Base-by-base conservation (phyloP, 176 grass and related monocot genomes). In the Oryza glaberrima region DNA sequence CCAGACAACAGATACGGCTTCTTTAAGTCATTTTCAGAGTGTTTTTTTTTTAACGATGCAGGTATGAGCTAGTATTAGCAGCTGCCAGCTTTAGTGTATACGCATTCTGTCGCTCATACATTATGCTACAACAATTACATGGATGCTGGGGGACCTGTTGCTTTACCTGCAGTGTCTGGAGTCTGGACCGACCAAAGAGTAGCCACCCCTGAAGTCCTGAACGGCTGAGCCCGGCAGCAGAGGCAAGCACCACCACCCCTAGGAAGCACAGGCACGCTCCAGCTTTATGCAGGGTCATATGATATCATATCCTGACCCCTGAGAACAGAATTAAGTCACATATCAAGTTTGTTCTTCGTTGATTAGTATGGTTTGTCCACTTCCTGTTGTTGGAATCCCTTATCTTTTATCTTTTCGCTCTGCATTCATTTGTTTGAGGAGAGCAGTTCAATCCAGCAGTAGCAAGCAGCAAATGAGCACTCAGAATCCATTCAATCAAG, bases 311-410 rank as follows among this genome's bases (percentile, higher is more conserved):
- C 54, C 6, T 58, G 54, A 58, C 54, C n/a, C 41, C 26, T 61
- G 84, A 11, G 35, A 41, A 65, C 77, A 56, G 79, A 70, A 71
- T 73, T 72, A 82, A 38, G 69, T 41, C 68, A 7, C 52, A 73
- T 51, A 72, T 73, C 52, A 60, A 82, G 36, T 20, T 73, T 11
- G 19, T 63, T 22, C n/a, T 63, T 10, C 7, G 15, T 43, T 58
- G 9, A 36, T 76, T 7, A 63, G 11, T 77, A n/a, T 38, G 10
- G 13, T 77, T 16, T 44, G 48, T 12, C 54, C 68, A 71, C n/a
- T 28, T 19, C 47, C 67, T 71, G 32, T 82, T 65, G 23, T 73
- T 44, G 38, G 3, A 10, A 28, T 3, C 22, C 28, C 11, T 44
- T 60, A 44, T 81, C 25, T 60, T 20, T 1, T 43, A 5, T 48